Conservation (phyloP, 352 stramenopile genomes). For the Phytophthora melonis region DNA sequence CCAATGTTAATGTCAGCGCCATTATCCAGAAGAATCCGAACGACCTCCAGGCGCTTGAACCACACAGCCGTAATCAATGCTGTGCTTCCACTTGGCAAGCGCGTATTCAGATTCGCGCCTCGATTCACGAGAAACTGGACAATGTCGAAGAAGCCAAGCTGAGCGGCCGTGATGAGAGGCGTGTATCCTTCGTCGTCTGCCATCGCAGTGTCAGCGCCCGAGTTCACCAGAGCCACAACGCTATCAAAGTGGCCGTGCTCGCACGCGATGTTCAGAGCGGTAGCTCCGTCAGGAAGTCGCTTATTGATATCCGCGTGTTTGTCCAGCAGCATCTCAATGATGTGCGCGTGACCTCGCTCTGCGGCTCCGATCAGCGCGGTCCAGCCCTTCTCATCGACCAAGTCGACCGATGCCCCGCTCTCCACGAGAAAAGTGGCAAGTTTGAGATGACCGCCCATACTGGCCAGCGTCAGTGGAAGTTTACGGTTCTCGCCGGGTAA, state of each 20-base stretch:
- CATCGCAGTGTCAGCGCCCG: background rate
- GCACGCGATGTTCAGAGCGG: background rate
- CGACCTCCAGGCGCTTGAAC: constrained; percentile 2
- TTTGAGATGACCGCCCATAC: background rate
- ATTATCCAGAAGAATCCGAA: constrained; percentile 14
- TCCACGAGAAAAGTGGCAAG: background rate
- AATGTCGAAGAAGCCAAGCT: constrained; percentile 4
- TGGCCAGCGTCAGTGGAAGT: background rate
- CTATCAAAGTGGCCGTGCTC: background rate
- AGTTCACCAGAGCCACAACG: background rate
- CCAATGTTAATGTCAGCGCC: constrained; percentile 2
- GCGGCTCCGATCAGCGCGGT: background rate
- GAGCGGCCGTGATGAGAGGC: constrained; percentile 4
- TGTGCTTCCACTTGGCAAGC: constrained; percentile 9
- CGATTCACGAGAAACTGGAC: constrained; percentile 6
- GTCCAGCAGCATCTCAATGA: background rate
- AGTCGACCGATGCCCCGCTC: background rate
- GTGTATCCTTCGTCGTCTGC: constrained; percentile 4
- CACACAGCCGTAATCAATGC: constrained; percentile 8
- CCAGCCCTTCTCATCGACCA: background rate
- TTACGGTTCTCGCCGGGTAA: background rate
- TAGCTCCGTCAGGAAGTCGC: constrained; percentile 1
- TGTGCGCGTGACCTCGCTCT: background rate
- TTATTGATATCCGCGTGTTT: background rate
- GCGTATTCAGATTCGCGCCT: background rate